Percentiles rank a stretch among this genome's conserved stretches.
Conservation (phyloP, 2,329 filamentous ascomycete species). For the Bipolaris sorokiniana region DNA sequence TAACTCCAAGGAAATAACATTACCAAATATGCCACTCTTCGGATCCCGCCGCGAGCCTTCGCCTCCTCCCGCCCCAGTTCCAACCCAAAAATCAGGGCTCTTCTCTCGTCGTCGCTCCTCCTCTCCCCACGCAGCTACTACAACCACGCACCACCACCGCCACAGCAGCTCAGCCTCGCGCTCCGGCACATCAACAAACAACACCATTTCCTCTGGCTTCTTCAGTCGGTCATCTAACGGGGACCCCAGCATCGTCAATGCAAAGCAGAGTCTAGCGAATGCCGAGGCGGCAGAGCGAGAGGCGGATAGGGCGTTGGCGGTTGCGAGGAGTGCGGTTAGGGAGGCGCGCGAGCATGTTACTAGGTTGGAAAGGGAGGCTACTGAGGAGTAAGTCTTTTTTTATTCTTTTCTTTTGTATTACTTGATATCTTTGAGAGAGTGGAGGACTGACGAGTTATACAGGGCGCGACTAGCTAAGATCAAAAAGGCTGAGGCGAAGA, state of each 20-base stretch:
- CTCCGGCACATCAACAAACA: constrained; percentile 17
- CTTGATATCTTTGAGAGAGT: not conserved
- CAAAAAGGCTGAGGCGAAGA: constrained; percentile 69
- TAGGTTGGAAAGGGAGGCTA: constrained; percentile 68
- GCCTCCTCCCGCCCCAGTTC: constrained; percentile 34
- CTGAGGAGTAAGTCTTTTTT: constrained; percentile 29
- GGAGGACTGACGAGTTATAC: not conserved
- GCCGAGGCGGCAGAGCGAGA: constrained; percentile 70
- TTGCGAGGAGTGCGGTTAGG: constrained; percentile 64
- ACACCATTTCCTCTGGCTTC: constrained; percentile 47
- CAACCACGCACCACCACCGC: constrained; percentile 12
- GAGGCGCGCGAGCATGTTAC: constrained; percentile 69
- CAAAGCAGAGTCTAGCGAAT: constrained; percentile 65
- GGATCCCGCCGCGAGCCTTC: constrained; percentile 35
- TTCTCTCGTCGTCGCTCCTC: constrained; percentile 49
- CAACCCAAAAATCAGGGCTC: constrained; percentile 37
- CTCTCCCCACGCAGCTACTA: constrained; percentile 20
- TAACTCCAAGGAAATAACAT: no score
- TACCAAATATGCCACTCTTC: constrained; percentile 45
- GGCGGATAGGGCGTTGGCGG: constrained; percentile 67
- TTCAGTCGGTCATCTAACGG: constrained; percentile 53
- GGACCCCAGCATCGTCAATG: constrained; percentile 67
- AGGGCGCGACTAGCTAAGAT: constrained; percentile 65
- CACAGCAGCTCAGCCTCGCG: constrained; percentile 25
- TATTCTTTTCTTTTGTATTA: not conserved